Conservation (phyloP, 495 filamentous ascomycete species). For the Pyrenula aspistea region DNA sequence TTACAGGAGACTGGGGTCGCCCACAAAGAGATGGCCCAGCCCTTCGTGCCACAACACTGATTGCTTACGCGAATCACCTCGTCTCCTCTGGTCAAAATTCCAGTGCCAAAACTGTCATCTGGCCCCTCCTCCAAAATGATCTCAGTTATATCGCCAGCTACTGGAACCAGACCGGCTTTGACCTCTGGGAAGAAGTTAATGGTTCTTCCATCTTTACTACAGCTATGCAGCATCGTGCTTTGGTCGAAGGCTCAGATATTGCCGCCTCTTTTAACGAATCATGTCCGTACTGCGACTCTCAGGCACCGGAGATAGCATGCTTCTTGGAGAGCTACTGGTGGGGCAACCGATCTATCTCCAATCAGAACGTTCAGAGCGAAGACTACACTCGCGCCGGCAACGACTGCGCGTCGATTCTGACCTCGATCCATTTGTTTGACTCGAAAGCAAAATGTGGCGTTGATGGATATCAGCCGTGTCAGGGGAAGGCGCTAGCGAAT, state of each 20-base stretch:
- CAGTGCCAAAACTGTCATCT: constrained; percentile 29
- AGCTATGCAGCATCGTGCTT: constrained; percentile 40
- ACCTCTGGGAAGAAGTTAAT: constrained; percentile 32
- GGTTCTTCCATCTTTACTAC: constrained; percentile 52
- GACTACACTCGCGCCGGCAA: constrained; percentile 21
- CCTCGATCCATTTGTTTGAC: constrained; percentile 33
- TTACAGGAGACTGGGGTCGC: constrained; percentile 54
- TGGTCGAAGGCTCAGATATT: constrained; percentile 52
- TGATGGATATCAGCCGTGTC: constrained; percentile 47
- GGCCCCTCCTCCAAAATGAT: constrained; percentile 55
- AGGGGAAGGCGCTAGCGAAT: constrained; percentile 47
- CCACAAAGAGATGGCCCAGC: constrained; percentile 64
- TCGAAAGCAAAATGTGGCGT: constrained; percentile 34
- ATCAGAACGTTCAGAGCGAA: constrained; percentile 23
- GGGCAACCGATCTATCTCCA: constrained; percentile 28
- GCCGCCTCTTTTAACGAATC: constrained; percentile 30
- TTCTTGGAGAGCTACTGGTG: constrained; percentile 35
- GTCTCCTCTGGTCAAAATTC: constrained; percentile 27
- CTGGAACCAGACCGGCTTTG: constrained; percentile 56
- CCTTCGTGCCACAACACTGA: constrained; percentile 51
- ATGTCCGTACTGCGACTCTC: constrained; percentile 30
- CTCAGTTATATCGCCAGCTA: constrained; percentile 58
- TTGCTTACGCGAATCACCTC: constrained; percentile 26
- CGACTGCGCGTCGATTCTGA: constrained; percentile 35
- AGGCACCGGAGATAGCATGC: constrained; percentile 38